A percentile compares a stretch with the other conserved stretches of the same genome.
Conservation (phyloP, 139 green algal species). For the Zygnema cylindricum region DNA sequence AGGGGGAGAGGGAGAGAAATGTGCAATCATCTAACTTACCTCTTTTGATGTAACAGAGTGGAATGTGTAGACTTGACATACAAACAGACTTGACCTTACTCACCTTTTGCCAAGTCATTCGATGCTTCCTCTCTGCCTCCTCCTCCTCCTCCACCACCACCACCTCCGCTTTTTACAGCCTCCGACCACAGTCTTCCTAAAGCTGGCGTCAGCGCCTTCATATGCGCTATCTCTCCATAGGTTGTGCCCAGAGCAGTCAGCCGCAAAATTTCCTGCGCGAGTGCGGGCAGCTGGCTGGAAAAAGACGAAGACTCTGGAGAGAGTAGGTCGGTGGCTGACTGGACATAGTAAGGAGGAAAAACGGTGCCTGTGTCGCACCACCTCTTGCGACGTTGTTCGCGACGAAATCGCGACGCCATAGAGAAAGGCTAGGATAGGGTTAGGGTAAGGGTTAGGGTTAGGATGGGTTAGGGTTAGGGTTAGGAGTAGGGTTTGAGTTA, state of each 20-base stretch:
- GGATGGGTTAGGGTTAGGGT: neutral
- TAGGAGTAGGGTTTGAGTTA: neutral
- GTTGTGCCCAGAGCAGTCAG: constrained; percentile 25
- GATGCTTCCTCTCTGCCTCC: constrained; percentile 11
- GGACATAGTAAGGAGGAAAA: constrained; percentile 40
- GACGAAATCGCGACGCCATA: constrained; percentile 45
- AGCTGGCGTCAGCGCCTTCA: constrained; percentile 19
- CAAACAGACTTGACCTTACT: too few species aligned
- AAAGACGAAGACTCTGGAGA: neutral
- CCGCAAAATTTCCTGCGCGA: constrained; percentile 2
- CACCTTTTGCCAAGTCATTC: too few species aligned
- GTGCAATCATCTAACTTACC: too few species aligned
- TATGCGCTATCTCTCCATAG: constrained; percentile 42
- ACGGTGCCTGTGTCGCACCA: constrained; percentile 39
- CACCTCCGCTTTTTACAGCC: too few species aligned
- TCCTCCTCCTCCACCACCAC: constrained; percentile 11
- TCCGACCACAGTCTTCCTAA: constrained; percentile 22
- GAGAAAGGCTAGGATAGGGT: neutral
- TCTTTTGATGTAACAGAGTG: too few species aligned
- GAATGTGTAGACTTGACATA: too few species aligned
- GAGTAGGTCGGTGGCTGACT: neutral
- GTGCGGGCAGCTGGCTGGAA: neutral
- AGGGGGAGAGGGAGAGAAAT: too few species aligned
- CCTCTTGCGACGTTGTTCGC: constrained; percentile 49
- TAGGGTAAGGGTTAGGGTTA: neutral